Evolutionary conservation across 768 basidiomycete genomes (phyloP).

Genomic region (Phanerodontia chrysosporium): DNA sequence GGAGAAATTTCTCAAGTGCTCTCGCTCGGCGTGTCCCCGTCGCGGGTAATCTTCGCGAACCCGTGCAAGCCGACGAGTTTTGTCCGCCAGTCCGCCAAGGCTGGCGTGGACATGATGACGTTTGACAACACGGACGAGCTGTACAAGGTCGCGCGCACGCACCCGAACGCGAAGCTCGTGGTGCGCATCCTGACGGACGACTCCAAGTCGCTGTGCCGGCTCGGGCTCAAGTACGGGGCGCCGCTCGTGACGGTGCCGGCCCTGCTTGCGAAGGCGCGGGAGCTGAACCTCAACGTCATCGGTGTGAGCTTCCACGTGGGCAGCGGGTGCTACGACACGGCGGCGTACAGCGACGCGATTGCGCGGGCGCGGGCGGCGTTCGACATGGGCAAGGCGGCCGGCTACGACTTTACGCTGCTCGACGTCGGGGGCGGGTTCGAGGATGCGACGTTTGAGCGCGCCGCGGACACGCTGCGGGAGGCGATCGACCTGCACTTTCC

Average conservation of each 20-base stretch:
- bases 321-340: conserved; percentile 91
- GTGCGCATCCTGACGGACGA: conserved; percentile 98
- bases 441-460: conserved; percentile 76
- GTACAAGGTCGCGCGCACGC: conserved; percentile 80
- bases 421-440: conserved; percentile 98
- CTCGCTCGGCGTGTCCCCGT: conserved; percentile 65
- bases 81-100: conserved; percentile 76
- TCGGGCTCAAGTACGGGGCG: conserved; percentile 97
- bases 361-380: conserved; percentile 79
- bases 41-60: conserved; percentile 94
- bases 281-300: conserved; percentile 79
- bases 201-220: conserved; percentile 87
- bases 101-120: conserved; percentile 89
- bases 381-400: conserved; percentile 77
- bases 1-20: conserved; percentile 86
- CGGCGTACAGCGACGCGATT: conserved; percentile 87
- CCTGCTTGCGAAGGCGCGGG: conserved; percentile 74
- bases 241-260: conserved; percentile 74
- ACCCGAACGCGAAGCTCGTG: conserved; percentile 82
- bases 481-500: conserved; percentile 83
- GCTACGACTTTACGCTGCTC: conserved; percentile 78
- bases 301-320: conserved; percentile 99
- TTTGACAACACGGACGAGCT: conserved; percentile 98
- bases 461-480: conserved; percentile 62
- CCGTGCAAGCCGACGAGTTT: conserved; percentile 97